phyloP scores from a whole-genome alignment of 2,329 filamentous ascomycete species.

The Penicillium sp. region DNA sequence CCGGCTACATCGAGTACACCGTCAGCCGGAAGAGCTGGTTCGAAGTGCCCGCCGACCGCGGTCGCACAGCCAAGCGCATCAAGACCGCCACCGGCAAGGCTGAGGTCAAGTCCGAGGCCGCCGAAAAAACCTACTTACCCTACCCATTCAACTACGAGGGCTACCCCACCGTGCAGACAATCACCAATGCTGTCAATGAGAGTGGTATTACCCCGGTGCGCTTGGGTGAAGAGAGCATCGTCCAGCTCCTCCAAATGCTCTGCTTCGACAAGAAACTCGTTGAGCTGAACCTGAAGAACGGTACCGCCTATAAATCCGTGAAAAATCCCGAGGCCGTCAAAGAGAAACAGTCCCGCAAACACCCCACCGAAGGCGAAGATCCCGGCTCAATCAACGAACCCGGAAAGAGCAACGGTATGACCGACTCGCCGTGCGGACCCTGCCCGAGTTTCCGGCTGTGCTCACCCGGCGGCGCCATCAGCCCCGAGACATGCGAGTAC shows the following conservation, averaged over 20 bases:
- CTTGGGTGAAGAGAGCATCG: constrained; percentile 68
- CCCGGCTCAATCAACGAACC: constrained; percentile 40
- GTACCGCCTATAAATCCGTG: constrained; percentile 50
- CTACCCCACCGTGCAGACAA: constrained; percentile 77
- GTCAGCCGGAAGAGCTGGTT: constrained; percentile 72
- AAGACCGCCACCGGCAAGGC: constrained; percentile 36
- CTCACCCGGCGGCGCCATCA: constrained; percentile 85
- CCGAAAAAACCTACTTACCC: constrained; percentile 45
- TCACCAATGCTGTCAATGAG: constrained; percentile 71
- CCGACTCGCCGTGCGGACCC: constrained; percentile 82
- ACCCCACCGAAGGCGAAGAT: constrained; percentile 26
- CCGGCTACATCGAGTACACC: constrained; percentile 69
- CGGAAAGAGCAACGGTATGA: constrained; percentile 75
- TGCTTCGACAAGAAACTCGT: constrained; percentile 86
- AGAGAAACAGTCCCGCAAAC: constrained; percentile 34
- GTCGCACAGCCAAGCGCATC: constrained; percentile 41
- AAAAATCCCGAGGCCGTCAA: constrained; percentile 41
- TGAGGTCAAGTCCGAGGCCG: constrained; percentile 31
- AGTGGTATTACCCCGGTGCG: constrained; percentile 71
- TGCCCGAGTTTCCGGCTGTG: constrained; percentile 95
- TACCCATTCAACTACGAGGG: constrained; percentile 65
- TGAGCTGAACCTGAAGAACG: constrained; percentile 48
- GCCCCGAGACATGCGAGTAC: constrained; percentile 85
- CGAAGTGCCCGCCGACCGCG: constrained; percentile 44
- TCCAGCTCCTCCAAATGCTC: constrained; percentile 82